phyloP scores from a whole-genome alignment of 2,329 filamentous ascomycete species.

The Hortaea sp. region DNA sequence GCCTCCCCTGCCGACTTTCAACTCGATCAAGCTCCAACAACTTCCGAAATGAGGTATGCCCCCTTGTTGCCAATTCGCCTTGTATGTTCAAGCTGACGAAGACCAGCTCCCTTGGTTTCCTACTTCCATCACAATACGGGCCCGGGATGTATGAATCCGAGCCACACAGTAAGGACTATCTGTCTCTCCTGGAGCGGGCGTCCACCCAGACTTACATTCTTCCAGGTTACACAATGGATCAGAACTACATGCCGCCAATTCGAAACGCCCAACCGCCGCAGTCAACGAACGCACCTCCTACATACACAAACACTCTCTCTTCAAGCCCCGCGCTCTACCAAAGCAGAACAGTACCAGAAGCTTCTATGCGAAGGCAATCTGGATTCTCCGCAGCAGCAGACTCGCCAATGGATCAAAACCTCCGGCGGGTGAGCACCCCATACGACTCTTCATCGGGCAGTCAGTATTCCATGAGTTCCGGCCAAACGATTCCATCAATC shows the following conservation, averaged over 20 bases:
- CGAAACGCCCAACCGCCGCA: slow-evolving; percentile 21
- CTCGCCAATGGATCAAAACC: slow-evolving; percentile 16
- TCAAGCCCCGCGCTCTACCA: slow-evolving; percentile 24
- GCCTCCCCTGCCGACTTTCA: slow-evolving; percentile 13
- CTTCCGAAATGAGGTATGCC: slow-evolving; percentile 25
- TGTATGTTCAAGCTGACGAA: too few relatives aligned
- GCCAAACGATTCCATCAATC: slow-evolving; percentile 22
- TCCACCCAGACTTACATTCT: not conserved
- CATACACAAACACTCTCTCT: slow-evolving; percentile 18
- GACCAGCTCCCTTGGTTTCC: slow-evolving; percentile 24
- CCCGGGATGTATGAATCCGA: slow-evolving; percentile 19
- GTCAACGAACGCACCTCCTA: slow-evolving; percentile 13
- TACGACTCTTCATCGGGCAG: slow-evolving; percentile 15
- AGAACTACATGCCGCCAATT: slow-evolving; percentile 24
- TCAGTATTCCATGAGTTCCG: slow-evolving; percentile 18
- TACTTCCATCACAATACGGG: slow-evolving; percentile 27
- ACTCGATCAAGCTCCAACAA: slow-evolving; percentile 18
- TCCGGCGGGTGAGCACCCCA: slow-evolving; percentile 20
- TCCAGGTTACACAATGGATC: slow-evolving; percentile 22
- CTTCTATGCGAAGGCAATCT: slow-evolving; percentile 13
- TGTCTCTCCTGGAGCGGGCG: not conserved
- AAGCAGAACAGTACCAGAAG: slow-evolving; percentile 13
- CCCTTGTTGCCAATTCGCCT: too few relatives aligned
- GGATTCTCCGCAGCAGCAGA: slow-evolving; percentile 14
- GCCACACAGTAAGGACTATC: slow-evolving; percentile 17